Percentiles rank a stretch among this genome's conserved stretches.
Conservation (phyloP, 805 yeast genomes). For the Metschnikowia shivogae region DNA sequence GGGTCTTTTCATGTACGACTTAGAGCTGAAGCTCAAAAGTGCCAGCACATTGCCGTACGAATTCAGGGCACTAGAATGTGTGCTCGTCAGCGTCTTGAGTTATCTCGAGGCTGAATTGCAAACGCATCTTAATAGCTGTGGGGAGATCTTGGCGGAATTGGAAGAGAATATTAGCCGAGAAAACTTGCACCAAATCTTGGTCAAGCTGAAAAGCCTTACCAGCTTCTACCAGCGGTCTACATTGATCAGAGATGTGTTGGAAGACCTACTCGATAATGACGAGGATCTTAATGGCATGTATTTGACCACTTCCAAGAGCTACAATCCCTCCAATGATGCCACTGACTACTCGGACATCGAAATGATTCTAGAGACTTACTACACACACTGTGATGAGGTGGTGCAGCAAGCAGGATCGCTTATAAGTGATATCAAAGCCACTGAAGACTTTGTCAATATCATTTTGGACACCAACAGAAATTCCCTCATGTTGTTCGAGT, state of each 20-base stretch:
- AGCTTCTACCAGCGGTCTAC: constrained; percentile 71
- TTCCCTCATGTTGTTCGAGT: constrained; percentile 79
- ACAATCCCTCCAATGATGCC: constrained; percentile 15
- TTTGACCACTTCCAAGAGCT: constrained; percentile 42
- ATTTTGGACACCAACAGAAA: constrained; percentile 89
- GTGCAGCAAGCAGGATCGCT: constrained; percentile 87
- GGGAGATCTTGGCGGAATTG: constrained; percentile 59
- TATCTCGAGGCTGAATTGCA: constrained; percentile 72
- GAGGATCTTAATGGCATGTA: constrained; percentile 82
- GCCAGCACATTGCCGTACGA: constrained; percentile 48
- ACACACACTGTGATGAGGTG: constrained; percentile 87
- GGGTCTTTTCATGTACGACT: constrained; percentile 79
- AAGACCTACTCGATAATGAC: constrained; percentile 79
- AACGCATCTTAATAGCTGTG: constrained; percentile 54
- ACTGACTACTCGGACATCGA: constrained; percentile 69
- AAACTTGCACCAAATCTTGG: constrained; percentile 65
- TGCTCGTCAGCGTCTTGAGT: constrained; percentile 75
- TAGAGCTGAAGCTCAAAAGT: constrained; percentile 63
- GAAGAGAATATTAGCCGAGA: constrained; percentile 80
- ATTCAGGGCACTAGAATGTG: constrained; percentile 77
- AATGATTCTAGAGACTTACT: constrained; percentile 82
- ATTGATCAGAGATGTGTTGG: constrained; percentile 75
- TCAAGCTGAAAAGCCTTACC: constrained; percentile 66
- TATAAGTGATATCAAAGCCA: constrained; percentile 77
- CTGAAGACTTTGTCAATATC: constrained; percentile 90